A percentile compares a stretch with the other conserved stretches of the same genome.
Conservation (phyloP, 306 rosid species). For the Fragaria nilgerrensis region DNA sequence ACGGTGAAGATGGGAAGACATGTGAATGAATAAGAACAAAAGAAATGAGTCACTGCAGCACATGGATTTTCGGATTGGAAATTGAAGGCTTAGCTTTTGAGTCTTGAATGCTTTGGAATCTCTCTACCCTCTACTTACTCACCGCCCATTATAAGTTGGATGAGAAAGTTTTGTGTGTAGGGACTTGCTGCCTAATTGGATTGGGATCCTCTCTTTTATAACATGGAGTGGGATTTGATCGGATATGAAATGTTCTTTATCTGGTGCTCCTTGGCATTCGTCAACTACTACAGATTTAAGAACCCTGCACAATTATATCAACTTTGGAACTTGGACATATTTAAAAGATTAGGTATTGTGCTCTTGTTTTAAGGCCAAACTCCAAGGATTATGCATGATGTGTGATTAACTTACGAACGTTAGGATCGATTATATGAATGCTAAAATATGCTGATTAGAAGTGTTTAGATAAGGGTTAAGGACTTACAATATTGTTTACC, state of each 20-base stretch:
- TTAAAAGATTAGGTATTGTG: not conserved
- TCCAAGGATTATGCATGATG: not conserved
- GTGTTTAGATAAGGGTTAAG: no score
- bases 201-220: not conserved
- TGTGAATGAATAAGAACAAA: constrained; percentile 26
- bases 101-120: constrained; percentile 6
- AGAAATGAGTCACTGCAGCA: constrained; percentile 24
- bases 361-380: not conserved
- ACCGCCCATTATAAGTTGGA: constrained; percentile 6
- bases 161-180: constrained; percentile 3
- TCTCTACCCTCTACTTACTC: not conserved
- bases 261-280: not conserved
- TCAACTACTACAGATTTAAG: not conserved
- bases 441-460: no score
- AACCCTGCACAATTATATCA: not conserved
- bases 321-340: not conserved
- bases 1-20: constrained; percentile 12
- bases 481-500: no score
- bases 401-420: not conserved
- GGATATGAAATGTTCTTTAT: not conserved
- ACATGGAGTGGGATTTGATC: not conserved
- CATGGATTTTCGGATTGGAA: constrained; percentile 15
- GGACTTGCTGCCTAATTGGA: not conserved
- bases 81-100: not conserved
- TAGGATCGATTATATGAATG: not conserved